Conservation (phyloP, 768 basidiomycete genomes). For the Cyclocybe cylindracea region DNA sequence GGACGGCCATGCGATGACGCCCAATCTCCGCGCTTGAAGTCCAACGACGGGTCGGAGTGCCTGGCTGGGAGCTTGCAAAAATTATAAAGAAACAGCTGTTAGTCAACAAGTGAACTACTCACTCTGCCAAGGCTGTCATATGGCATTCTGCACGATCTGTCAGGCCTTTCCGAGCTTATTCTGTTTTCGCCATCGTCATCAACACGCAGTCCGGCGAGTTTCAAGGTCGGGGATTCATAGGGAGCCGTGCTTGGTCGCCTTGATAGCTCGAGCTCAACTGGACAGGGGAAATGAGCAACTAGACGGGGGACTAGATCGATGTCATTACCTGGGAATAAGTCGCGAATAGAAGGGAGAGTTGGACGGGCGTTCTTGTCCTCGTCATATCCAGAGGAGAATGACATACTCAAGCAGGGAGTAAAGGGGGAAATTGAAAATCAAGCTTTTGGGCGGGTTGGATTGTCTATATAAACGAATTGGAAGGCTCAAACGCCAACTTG, state of each 20-base stretch:
- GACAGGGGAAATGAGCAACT: conserved; percentile 3
- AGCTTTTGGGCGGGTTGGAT: conserved; percentile 10
- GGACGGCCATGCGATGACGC: too few species aligned
- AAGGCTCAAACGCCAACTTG: conserved; percentile 2
- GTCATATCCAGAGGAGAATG: conserved; percentile 30
- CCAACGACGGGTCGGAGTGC: too few species aligned
- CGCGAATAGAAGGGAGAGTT: conserved; percentile 71
- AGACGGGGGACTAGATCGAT: background rate
- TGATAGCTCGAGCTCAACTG: conserved; percentile 46
- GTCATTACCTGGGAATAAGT: conserved; percentile 59
- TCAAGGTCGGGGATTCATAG: conserved; percentile 36
- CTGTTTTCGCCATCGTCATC: conserved; percentile 34
- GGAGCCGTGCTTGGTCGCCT: conserved; percentile 32
- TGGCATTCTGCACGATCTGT: background rate
- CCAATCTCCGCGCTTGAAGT: too few species aligned
- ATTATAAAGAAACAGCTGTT: too few species aligned
- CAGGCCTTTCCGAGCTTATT: conserved; percentile 4
- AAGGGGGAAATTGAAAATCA: conserved; percentile 1
- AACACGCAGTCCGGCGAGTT: conserved; percentile 45
- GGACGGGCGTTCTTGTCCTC: conserved; percentile 39
- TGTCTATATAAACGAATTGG: conserved; percentile 17
- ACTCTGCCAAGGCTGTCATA: too few species aligned
- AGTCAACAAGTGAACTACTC: too few species aligned
- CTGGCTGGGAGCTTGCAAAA: too few species aligned
- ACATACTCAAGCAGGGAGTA: conserved; percentile 19